Evolutionary conservation across 2,329 filamentous ascomycete species (phyloP), one percentile per base, ranked within the genome.

Genomic region (Exophiala sideris): DNA sequence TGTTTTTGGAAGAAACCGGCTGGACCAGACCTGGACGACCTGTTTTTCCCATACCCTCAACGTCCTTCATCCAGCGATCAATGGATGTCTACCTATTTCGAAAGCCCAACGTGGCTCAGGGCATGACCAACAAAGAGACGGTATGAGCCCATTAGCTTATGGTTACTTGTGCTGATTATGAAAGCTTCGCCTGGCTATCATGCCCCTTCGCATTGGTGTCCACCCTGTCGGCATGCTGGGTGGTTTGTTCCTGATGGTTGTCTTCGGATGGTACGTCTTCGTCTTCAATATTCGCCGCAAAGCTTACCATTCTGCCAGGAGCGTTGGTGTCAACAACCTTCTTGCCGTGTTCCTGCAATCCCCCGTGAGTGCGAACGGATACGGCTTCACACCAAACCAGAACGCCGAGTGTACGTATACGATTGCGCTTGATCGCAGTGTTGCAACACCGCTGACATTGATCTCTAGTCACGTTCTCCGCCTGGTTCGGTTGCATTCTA

Each of bases 401-500:
- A 74, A 71, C 29, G 72, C 73, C 1, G 67, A 66, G 7, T 72
- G 58, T 56, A 41, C 10, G 41, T 44, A 12, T 16, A 12, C 3
- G 3, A 5, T 16, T 12, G 35, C 10, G 35, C 35, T 12, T 38
- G 35, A 12, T 16, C 2, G 10, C 35, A 16, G 11, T 16, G 5
- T 12, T 12, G 33, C 11, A 38, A 38, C 5, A 16, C 9, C 6
- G 45, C 45, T 52, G 10, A 20, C 48, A 5, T 20, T 32, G 7
- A 29, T 29, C n/a, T 16, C 11, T 14, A 57, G 54, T 70, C 49
- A 69, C 67, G 2, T 74, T 76, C 52, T 64, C 66, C 14, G 66
- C 70, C 54, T 77, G 73, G 74, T 62, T 71, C 12, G 73, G 72
- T 5, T 65, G 70, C 70, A 1, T 64, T 71, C 5, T 50, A 70